Evolutionary conservation across 225 moss, liverwort and hornwort genomes (phyloP), one percentile per base, ranked within the genome.

Genomic region (Marchantia paleacea): DNA sequence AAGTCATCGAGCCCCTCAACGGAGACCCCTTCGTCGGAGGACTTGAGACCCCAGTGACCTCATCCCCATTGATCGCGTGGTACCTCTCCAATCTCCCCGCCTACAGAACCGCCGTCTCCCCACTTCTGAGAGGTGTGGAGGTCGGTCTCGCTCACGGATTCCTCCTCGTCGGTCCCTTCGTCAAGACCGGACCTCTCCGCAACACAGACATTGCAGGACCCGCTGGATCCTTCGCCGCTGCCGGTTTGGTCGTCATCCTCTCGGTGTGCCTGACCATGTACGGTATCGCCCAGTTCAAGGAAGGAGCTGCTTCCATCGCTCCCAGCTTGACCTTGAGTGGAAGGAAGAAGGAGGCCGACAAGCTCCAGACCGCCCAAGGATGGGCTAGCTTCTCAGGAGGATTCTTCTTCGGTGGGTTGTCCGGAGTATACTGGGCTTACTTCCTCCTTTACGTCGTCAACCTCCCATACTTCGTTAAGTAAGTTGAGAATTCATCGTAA

Each of bases 311-410:
- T 4, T 95, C 95, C 0, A 20, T 81, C 75, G 95, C 97, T 0
- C 97, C 97, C 0, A 77, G 67, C 29, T 85, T 99, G 14, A 99
- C 95, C 24, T 75, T 99, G 81, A 92, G 92, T 13, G 97, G 97
- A 55, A 79, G 97, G 91, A 87, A 86, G 39, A 99, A 99, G 92
- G 81, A 76, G 1, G 97, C 97, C 0, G 97, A 99, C 24, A 91
- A 92, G 90, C 89, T 99, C 26, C 97, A 99, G 90, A 99, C 97
- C 0, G 92, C 97, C 0, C 88, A 95, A 85, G 97, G 97, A 3
- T 99, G 97, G 97, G 97, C 97, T 0, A 77, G 91, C 78, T 99
- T 99, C 84, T 82, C 95, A 7, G 97, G 97, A 52, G 97, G 97
- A 30, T 99, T 91, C 83, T 99, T 95, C 89, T 99, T 99, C 67